Base-by-base conservation (phyloP, 148 eudicot genomes). In the Rhododendron molle region DNA sequence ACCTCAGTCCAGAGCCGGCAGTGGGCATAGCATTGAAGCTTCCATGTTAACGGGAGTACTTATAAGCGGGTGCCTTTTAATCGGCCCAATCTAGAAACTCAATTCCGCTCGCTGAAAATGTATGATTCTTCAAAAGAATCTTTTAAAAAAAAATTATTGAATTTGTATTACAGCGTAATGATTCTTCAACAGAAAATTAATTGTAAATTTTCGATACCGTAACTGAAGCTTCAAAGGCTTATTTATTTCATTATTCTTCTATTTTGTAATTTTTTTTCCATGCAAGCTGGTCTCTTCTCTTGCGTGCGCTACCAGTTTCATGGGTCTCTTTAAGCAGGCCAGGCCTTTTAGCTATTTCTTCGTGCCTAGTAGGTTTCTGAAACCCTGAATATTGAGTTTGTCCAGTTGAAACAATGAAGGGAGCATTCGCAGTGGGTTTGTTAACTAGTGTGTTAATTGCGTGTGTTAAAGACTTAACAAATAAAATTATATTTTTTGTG, bases 321-420 rank as follows among this genome's bases (percentile, higher is more conserved):
- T 16, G 43, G 58, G 23, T 50, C 40, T 50, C 62, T 20, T 28
- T 50, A 49, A 14, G 23, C 40, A 7, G 56, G 82, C 65, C 23
- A 80, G n/a, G 30, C 30, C 20, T 6, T 3, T 2, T 50, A 16
- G 14, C 15, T 49, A 80, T 80, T 47, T n/a, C 38, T 4, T 78
- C 5, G 11, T 78, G 30, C 58, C 58, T 10, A 46, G 56, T 47
- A 13, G 50, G 38, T 77, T 79, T 79, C 60, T 49, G 20, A 49
- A 16, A 47, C 6, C 12, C 12, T 78, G 5, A 47, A 47, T 32
- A 47, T 28, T 13, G 36, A 47, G 32, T 47, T n/a, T 76, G 49
- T 40, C 80, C 14, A 43, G 46, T 38, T 40, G 81, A 80, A 80
- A 80, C 62, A n/a, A n/a, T n/a, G n/a, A n/a, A n/a, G n/a, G n/a